Base-by-base conservation (phyloP, 1,284 basidiomycete species). In the Peniophora sp. region DNA sequence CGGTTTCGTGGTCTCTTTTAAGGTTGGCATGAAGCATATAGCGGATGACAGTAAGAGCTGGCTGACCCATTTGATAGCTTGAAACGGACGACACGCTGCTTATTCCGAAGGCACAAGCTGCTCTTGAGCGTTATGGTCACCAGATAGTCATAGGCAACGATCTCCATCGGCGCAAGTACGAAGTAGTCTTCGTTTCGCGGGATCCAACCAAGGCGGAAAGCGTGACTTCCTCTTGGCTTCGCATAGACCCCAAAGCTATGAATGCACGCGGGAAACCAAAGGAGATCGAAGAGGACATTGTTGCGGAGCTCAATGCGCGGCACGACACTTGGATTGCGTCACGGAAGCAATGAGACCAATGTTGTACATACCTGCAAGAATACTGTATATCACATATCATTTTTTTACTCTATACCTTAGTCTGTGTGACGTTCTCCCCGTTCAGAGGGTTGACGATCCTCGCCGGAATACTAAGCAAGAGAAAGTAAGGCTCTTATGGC, bases 61-160 rank as follows among this genome's bases (percentile, higher is more conserved):
- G 14, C 49, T 52, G 10, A 35, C 39, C 39, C 52, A 9, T 47
- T 27, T 24, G n/a, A 2, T 62, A 97, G 93, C 84, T 99, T 46
- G 97, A 99, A 73, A 99, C 97, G 2, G 96, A 99, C 60, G 71
- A 72, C 16, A 48, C 71, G 1, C 73, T 99, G 9, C 77, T 99
- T 17, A 79, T 98, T 49, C 95, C 96, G 23, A 99, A 99, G 73
- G 89, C 96, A 0, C 79, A 83, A 23, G 81, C 77, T 2, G 92
- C 96, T 2, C 78, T 99, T 24, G 85, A 92, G 55, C 81, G 94
- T 20, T 99, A 99, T 65, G 94, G 95, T 0, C 96, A 99, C 65
- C 95, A 98, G 66, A 84, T 97, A 23, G 97, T 99, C 47, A 93
- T 99, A 58, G 96, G 92, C 23, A 99, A 99, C 66, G 88, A 96